These are phyloP conservation scores for Hanseniaspora vineae DNA, from an alignment of 805 yeast species.

Conservation along the genomic window DNA sequence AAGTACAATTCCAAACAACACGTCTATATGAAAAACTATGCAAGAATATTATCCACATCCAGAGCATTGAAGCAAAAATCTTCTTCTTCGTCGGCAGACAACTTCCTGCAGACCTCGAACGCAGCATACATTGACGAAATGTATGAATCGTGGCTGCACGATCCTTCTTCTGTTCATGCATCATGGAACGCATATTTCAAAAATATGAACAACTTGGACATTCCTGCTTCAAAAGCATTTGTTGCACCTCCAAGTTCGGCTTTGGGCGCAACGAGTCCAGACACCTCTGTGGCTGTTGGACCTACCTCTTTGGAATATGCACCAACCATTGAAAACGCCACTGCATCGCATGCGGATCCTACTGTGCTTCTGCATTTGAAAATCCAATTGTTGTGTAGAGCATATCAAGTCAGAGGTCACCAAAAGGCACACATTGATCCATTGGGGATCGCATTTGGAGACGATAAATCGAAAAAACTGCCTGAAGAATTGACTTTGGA, in stretches of 20 bases:
- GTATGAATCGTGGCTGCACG: conserved; percentile 89
- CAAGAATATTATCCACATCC: not conserved
- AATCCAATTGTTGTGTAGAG: conserved; percentile 92
- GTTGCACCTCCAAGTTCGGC: conserved; percentile 82
- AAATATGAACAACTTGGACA: conserved; percentile 62
- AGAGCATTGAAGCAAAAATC: conserved; percentile 6
- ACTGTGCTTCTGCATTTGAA: conserved; percentile 81
- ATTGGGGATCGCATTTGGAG: conserved; percentile 79
- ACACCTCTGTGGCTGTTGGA: conserved; percentile 7
- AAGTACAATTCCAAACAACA: not conserved
- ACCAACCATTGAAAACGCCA: conserved; percentile 16
- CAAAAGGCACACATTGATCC: conserved; percentile 93
- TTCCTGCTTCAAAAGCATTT: conserved; percentile 67
- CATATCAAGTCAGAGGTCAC: conserved; percentile 98
- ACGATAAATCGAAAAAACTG: conserved; percentile 33
- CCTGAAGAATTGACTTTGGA: conserved; percentile 88
- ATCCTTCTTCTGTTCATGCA: conserved; percentile 82
- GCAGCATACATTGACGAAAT: conserved; percentile 94
- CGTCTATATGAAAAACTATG: too few relatives aligned
- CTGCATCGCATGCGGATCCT: conserved; percentile 29
- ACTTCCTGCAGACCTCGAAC: conserved; percentile 70
- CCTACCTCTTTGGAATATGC: conserved; percentile 12
- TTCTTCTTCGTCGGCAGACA: conserved; percentile 30
- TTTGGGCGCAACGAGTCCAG: conserved; percentile 48
- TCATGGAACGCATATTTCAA: conserved; percentile 97